These are phyloP conservation scores for Aspergillus ostianus DNA, from an alignment of 495 filamentous ascomycete genomes.

Conservation along the genomic window DNA sequence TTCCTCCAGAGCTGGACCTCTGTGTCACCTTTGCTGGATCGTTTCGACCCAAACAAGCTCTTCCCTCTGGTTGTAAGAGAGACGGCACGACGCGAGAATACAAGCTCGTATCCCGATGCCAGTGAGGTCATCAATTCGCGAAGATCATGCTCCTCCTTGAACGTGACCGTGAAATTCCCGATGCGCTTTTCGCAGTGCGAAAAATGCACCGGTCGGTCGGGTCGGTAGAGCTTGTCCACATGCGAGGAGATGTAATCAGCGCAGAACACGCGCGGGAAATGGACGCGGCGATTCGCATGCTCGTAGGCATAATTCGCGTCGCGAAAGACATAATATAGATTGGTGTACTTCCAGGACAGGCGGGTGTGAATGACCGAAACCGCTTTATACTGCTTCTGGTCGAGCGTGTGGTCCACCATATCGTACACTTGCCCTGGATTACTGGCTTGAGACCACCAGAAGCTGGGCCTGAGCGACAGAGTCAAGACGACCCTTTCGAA, in stretches of 20 bases:
- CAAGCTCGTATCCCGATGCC: slow-evolving; percentile 29
- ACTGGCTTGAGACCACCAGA: slow-evolving; percentile 26
- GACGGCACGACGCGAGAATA: slow-evolving; percentile 32
- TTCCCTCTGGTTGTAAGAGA: slow-evolving; percentile 32
- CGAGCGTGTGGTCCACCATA: slow-evolving; percentile 30
- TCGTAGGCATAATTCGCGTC: slow-evolving; percentile 36
- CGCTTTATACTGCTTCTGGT: slow-evolving; percentile 40
- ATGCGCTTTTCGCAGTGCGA: slow-evolving; percentile 38
- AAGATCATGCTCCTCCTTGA: slow-evolving; percentile 24
- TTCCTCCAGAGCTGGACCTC: slow-evolving; percentile 39
- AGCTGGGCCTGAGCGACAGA: slow-evolving; percentile 24
- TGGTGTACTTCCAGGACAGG: slow-evolving; percentile 30
- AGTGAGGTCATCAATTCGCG: slow-evolving; percentile 35
- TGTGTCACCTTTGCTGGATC: slow-evolving; percentile 31
- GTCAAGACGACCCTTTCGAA: slow-evolving; percentile 33
- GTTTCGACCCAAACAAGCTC: slow-evolving; percentile 23
- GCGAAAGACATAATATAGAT: slow-evolving; percentile 35
- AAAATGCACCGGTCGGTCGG: slow-evolving; percentile 28
- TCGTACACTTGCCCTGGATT: slow-evolving; percentile 33
- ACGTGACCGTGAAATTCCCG: slow-evolving; percentile 22
- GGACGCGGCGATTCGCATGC: slow-evolving; percentile 24
- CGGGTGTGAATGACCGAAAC: slow-evolving; percentile 26
- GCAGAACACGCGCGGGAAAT: slow-evolving; percentile 30
- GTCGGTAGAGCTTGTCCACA: slow-evolving; percentile 33
- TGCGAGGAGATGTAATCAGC: slow-evolving; percentile 42